A percentile compares a stretch with the other conserved stretches of the same genome.
phyloP scores from a whole-genome alignment of 75 land plant genomes.

The Gnetum montanum region DNA sequence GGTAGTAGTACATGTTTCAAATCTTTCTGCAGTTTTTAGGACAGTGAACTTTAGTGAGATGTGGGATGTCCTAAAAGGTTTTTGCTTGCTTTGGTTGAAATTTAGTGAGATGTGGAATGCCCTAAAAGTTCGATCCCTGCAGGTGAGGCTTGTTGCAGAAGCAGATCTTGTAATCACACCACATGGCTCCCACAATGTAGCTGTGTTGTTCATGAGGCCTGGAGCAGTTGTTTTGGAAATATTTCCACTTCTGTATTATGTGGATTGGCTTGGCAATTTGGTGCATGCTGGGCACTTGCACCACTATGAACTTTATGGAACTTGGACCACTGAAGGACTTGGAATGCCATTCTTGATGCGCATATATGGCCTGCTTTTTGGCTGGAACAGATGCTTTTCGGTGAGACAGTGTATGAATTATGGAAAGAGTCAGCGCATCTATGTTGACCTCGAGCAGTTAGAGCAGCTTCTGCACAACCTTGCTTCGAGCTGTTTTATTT shows the following conservation, averaged over 20 bases:
- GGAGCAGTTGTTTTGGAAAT: conserved; percentile 21
- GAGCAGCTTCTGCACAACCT: conserved; percentile 13
- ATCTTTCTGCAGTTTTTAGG: no score
- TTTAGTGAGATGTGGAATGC: no score
- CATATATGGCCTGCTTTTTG: conserved; percentile 19
- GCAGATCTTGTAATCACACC: conserved; percentile 30
- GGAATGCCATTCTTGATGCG: conserved; percentile 36
- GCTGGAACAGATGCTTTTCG: conserved; percentile 31
- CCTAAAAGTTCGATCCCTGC: no score
- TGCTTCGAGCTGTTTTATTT: conserved; percentile 20
- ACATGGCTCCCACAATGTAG: conserved; percentile 36
- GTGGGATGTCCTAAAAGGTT: no score
- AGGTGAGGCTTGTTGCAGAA: conserved; percentile 30
- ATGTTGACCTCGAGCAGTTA: conserved; percentile 17
- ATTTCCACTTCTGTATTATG: conserved; percentile 33
- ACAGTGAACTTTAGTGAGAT: no score
- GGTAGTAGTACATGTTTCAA: no score
- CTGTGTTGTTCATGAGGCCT: conserved; percentile 22
- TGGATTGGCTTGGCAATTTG: conserved; percentile 33
- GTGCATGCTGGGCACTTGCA: conserved; percentile 25
- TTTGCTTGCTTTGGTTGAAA: no score
- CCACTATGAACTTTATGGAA: conserved; percentile 31
- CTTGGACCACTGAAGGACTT: conserved; percentile 26
- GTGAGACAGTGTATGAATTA: conserved; percentile 37
- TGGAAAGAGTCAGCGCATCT: conserved; percentile 22